Evolutionary conservation across 192 early-diverging fungal species (phyloP), one percentile per base, ranked within the genome.

Genomic region (Helicostylum pulchrum): DNA sequence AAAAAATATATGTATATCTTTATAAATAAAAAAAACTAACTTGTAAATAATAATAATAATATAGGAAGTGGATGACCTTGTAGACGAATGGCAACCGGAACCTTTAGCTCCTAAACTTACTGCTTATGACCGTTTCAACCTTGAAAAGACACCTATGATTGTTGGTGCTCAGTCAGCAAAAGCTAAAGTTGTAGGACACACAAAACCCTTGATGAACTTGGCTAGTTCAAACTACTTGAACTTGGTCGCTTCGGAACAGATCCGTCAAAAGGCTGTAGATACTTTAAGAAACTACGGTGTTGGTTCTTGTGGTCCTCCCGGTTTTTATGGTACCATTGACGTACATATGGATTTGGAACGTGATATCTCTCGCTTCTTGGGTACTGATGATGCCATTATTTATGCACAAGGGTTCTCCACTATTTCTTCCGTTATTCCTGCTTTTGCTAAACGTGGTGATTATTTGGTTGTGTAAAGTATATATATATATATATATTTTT

Each of bases 361-460:
- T 61, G 83, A 89, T 36, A 73, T 99, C 61, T 94, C 96, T 11
- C 78, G 79, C 9, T 95, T 96, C 61, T 74, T 95, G 21, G 94
- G 94, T 4, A 85, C 87, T 45, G 91, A 94, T 54, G 79, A 83
- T 34, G 85, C 93, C 20, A 96, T 97, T 55, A 85, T 99, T 51
- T 99, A 99, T 77, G 90, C 94, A 20, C 96, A 99, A 78, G 92
- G 88, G 3, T 94, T 99, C 63, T 91, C 95, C 34, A 93, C 94
- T 21, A 91, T 95, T 36, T 86, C 92, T 4, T 92, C 89, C 11
- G 93, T 92, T 34, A 94, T 99, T 70, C 92, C 96, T 26, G 93
- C 95, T 34, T 99, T 99, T 77, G 85, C 91, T 23, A 99, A 99
- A 84, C 87, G 95, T 72, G 94, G 95, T 49, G 96, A 99, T 69